phyloP scores from a whole-genome alignment of 2,329 filamentous ascomycete species.

The Claviceps africana region DNA sequence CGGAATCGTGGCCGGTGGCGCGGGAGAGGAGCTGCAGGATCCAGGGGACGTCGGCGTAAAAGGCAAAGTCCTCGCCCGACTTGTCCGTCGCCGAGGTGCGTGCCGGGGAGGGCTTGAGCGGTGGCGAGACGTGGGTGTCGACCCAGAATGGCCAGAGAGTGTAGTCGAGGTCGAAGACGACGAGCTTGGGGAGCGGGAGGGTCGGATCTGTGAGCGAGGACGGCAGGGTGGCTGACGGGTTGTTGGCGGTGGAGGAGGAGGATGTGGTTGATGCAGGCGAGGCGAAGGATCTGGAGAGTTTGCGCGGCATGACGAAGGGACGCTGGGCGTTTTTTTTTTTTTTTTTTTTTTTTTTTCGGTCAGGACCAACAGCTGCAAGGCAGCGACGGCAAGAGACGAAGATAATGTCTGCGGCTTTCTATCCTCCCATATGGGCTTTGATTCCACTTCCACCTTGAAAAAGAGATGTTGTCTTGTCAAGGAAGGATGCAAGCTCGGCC shows the following conservation, averaged over 20 bases:
- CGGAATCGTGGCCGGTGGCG: conserved; percentile 26
- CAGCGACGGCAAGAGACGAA: neutral
- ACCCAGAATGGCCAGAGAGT: conserved; percentile 99
- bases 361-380: neutral
- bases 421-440: neutral
- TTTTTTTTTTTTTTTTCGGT: no score
- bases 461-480: neutral
- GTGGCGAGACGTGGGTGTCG: conserved; percentile 75
- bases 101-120: conserved; percentile 39
- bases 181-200: conserved; percentile 62
- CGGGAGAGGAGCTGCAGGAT: conserved; percentile 37
- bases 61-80: conserved; percentile 51
- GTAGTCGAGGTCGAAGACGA: conserved; percentile 95
- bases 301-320: conserved; percentile 16
- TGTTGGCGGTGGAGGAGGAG: conserved; percentile 1
- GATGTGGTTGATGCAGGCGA: conserved; percentile 2
- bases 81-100: conserved; percentile 35
- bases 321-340: neutral
- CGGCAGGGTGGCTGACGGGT: conserved; percentile 15
- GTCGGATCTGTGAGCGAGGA: conserved; percentile 33
- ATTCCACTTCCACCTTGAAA: neutral
- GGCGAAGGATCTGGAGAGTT: conserved; percentile 16
- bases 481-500: neutral
- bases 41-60: conserved; percentile 55
- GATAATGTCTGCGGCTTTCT: neutral